phyloP scores from a whole-genome alignment of 176 grass and related monocot genomes.

The Urochloa ruziziensis region DNA sequence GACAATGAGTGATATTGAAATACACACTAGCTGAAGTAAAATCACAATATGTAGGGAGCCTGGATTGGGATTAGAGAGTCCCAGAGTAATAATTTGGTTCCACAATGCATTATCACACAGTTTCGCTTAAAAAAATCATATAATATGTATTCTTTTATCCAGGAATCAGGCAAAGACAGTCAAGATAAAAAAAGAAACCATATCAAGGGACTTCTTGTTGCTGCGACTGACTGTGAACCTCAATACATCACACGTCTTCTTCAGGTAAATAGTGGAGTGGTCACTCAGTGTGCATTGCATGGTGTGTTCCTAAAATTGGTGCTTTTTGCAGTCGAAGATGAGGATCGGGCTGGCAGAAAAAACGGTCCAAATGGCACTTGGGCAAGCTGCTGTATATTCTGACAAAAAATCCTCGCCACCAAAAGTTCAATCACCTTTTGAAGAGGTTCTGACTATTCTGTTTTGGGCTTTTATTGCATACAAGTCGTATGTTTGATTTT shows the following conservation, averaged over 20 bases:
- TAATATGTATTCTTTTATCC: slow-evolving; percentile 2
- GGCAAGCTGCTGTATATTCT: slow-evolving; percentile 80
- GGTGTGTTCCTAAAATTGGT: slow-evolving; percentile 17
- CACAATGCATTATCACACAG: not conserved
- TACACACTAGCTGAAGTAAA: slow-evolving; percentile 9
- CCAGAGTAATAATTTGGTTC: slow-evolving; percentile 1
- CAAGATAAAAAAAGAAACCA: slow-evolving; percentile 98
- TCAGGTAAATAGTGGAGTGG: slow-evolving; percentile 58
- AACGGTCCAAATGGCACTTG: slow-evolving; percentile 92
- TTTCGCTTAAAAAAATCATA: slow-evolving; percentile 18
- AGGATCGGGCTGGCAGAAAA: slow-evolving; percentile 97
- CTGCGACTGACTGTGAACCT: slow-evolving; percentile 91
- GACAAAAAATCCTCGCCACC: slow-evolving; percentile 36
- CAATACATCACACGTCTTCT: slow-evolving; percentile 95
- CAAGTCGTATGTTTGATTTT: slow-evolving; percentile 1
- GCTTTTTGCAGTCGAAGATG: slow-evolving; percentile 85
- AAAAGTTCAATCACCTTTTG: slow-evolving; percentile 70
- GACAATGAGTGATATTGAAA: not conserved
- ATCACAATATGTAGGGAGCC: not conserved
- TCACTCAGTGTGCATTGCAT: slow-evolving; percentile 6
- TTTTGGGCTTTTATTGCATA: slow-evolving; percentile 16
- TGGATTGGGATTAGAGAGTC: not conserved
- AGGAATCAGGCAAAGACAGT: slow-evolving; percentile 97
- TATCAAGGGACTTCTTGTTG: slow-evolving; percentile 98
- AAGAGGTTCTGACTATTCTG: slow-evolving; percentile 63